Conservation (phyloP, 2,329 filamentous ascomycete species). For the Cordyceps pruinosa region DNA sequence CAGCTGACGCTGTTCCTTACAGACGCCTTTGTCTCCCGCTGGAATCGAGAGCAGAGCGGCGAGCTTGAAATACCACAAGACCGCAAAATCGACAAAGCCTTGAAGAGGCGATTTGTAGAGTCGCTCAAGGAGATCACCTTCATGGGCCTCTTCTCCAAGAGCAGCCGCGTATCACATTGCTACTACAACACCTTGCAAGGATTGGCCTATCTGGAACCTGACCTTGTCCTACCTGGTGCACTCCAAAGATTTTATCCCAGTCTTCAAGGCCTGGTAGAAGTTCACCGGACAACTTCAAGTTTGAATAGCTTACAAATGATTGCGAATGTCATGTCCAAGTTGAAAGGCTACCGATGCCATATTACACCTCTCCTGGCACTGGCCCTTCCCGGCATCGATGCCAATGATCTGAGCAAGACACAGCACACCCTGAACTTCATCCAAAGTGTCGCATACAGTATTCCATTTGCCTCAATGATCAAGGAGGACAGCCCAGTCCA, state of each 20-base stretch:
- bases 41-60: constrained; percentile 90
- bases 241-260: constrained; percentile 95
- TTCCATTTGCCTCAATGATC: constrained; percentile 74
- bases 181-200: constrained; percentile 86
- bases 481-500: constrained; percentile 57
- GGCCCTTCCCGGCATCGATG: constrained; percentile 89
- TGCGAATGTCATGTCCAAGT: constrained; percentile 81
- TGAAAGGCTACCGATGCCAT: constrained; percentile 94
- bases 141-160: constrained; percentile 98
- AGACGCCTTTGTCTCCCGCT: constrained; percentile 94
- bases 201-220: constrained; percentile 82
- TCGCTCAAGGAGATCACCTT: constrained; percentile 89
- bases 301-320: constrained; percentile 88
- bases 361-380: constrained; percentile 90
- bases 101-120: constrained; percentile 84
- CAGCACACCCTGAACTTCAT: constrained; percentile 92
- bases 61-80: constrained; percentile 82
- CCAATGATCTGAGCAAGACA: constrained; percentile 95
- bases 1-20: constrained; percentile 89
- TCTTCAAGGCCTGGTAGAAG: constrained; percentile 92
- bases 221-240: constrained; percentile 85
- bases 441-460: constrained; percentile 91
- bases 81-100: constrained; percentile 67
- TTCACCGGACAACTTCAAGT: constrained; percentile 91
- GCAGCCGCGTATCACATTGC: constrained; percentile 82